Evolutionary conservation across 345 rosid genomes (phyloP).

Genomic region (Salix koriyanagi): DNA sequence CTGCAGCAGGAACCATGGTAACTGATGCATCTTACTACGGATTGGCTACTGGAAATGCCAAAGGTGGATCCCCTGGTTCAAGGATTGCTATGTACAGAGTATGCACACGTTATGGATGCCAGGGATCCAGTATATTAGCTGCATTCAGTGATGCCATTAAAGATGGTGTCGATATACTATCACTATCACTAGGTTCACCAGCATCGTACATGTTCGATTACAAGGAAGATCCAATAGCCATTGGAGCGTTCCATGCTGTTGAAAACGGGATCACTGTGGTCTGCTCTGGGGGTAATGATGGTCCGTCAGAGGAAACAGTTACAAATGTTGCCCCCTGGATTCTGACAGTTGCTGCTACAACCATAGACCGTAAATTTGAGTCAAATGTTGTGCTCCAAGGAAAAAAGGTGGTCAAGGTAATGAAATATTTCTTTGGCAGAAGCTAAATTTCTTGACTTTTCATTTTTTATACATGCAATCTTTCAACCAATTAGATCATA

Average conservation of each 20-base stretch:
- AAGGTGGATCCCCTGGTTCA: constrained; percentile 64
- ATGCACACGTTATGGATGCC: constrained; percentile 52
- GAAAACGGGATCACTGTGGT: constrained; percentile 67
- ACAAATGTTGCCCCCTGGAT: constrained; percentile 80
- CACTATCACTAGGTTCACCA: constrained; percentile 57
- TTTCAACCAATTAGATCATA: not conserved
- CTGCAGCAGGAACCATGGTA: constrained; percentile 68
- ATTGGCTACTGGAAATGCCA: constrained; percentile 61
- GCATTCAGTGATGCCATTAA: constrained; percentile 76
- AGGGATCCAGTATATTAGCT: constrained; percentile 58
- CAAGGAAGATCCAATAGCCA: constrained; percentile 56
- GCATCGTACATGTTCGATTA: constrained; percentile 24
- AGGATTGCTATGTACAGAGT: constrained; percentile 70
- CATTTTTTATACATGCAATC: not conserved
- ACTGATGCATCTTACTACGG: constrained; percentile 66
- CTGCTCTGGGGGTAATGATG: constrained; percentile 84
- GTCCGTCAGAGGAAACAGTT: constrained; percentile 48
- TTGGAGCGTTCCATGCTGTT: constrained; percentile 78
- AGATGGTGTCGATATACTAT: constrained; percentile 66
- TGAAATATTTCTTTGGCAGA: not conserved
- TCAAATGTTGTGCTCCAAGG: constrained; percentile 61
- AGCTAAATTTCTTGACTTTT: not conserved
- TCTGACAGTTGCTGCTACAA: constrained; percentile 76
- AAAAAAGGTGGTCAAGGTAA: constrained; percentile 57
- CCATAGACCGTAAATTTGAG: constrained; percentile 75